Base-by-base conservation (phyloP, 2,329 filamentous ascomycete species). In the Penicillium brasilianum region DNA sequence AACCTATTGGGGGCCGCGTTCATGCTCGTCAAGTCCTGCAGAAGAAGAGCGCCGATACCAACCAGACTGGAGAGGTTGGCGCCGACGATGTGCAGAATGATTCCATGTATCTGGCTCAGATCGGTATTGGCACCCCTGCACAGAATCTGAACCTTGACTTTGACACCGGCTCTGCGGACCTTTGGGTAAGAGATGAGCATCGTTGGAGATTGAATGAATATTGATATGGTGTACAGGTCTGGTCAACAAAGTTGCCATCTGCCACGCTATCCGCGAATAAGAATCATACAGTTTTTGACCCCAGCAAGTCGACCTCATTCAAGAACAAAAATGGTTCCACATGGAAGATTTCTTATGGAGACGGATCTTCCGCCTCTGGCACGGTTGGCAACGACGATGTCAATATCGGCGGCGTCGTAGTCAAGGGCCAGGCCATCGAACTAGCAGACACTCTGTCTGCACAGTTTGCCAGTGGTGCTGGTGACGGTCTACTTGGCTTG, bases 301-400 rank as follows among this genome's bases (percentile, higher is more conserved):
- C 88, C 2, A 77, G 72, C 49, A 85, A 88, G 68, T 91, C 88
- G 3, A 82, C 78, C 52, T 87, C 87, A 1, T 90, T 81, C 78
- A 82, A 87, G 72, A 70, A 75, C 10, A 63, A 79, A 18, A 66
- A 72, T 0, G 81, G 80, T 39, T 80, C 79, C 43, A 83, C 78
- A 1, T 92, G 88, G 89, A 77, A 85, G 73, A 90, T 91, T 69
- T 78, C 80, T 32, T 91, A 91, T 71, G 88, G 88, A 16, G 89
- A 92, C 71, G 82, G 82, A 10, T 90, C 87, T n/a, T 84, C 80
- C 11, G 88, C 88, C 1, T 87, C 84, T 8, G 89, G 89, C 28
- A 80, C 76, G 18, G 88, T 90, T 32, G 88, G 87, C 43, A 87
- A 83, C 16, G 89, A 92, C 65, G 80, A 78, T 25, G 76, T 92